Percentiles rank a stretch among this genome's conserved stretches.
Conservation (phyloP, 192 early-diverging fungal species). For the Obelidium mucronatum region DNA sequence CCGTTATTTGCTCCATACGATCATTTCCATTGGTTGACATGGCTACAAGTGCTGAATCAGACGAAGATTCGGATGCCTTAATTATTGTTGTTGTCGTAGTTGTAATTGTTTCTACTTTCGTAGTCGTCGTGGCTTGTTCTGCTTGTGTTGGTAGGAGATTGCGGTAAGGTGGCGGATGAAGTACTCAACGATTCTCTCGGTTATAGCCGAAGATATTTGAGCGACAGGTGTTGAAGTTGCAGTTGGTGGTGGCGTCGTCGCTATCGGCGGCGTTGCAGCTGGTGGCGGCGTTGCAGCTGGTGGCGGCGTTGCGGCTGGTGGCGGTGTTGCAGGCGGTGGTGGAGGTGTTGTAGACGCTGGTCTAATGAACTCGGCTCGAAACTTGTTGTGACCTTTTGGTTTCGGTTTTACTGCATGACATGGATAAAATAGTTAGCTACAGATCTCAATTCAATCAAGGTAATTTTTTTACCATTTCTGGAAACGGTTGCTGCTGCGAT, state of each 20-base stretch:
- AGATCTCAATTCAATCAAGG: no score
- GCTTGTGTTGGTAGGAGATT: no score
- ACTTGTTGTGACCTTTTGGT: background rate
- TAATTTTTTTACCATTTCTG: background rate
- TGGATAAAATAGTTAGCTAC: no score
- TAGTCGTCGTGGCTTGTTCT: conserved; percentile 10
- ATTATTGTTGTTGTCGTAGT: background rate
- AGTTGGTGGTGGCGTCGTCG: background rate
- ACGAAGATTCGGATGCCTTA: background rate
- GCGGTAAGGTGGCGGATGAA: no score
- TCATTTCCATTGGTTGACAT: background rate
- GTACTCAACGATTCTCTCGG: no score
- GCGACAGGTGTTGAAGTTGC: conserved; percentile 3
- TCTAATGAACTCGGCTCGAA: background rate
- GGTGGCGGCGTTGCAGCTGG: background rate
- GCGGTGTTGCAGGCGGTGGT: background rate
- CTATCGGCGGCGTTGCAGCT: background rate
- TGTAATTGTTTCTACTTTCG: background rate
- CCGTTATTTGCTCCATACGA: background rate
- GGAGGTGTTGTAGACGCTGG: background rate
- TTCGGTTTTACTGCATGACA: background rate
- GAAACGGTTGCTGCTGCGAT: background rate
- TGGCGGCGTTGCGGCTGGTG: no score
- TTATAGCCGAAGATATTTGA: no score
- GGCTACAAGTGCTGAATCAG: background rate